Evolutionary conservation across 1,139 yeast species (phyloP), one percentile per base, ranked within the genome.

Genomic region (Komagataea norvegica): DNA sequence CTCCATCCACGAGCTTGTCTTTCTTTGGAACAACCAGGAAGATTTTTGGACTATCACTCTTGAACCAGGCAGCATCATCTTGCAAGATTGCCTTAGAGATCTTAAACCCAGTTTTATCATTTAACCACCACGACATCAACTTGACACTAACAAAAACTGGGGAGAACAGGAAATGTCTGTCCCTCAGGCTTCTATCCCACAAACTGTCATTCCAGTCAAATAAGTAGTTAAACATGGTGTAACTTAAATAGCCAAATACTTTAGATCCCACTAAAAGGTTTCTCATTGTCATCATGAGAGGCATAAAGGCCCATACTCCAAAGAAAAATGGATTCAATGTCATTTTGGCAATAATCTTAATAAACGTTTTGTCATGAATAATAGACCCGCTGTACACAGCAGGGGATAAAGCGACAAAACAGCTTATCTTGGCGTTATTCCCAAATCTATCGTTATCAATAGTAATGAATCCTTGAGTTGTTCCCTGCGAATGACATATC

Each of bases 401-500:
- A 0, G 98, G 97, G 0, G 96, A 84, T 38, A 91, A 61, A 0
- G 93, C 86, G 34, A 84, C 67, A 53, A 88, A 84, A 42, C 74
- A 68, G 41, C 78, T 80, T 17, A 91, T 58, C 46, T 77, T 77
- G 3, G 64, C 62, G 40, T 69, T 41, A 23, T 70, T 47, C 3
- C 60, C 65, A 22, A 70, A 70, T 19, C 63, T 60, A 38, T 74
- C 68, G 57, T 77, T 72, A 31, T 65, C 62, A 21, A 80, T 57
- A 1, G 79, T 70, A 49, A 85, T 62, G 42, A 87, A 82, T 1
- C 82, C 70, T 58, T 89, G 95, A 1, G 96, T 76, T 3, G 96
- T 87, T 2, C 97, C 97, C 60, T 91, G 98, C 18, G 95, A 86
- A 55, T 91, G 98, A 1, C 89, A 89, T 9, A 81, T 70, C 21